Evolutionary conservation across 169 alveolate genomes (phyloP).

Genomic region (Hepatocystis sp.): DNA sequence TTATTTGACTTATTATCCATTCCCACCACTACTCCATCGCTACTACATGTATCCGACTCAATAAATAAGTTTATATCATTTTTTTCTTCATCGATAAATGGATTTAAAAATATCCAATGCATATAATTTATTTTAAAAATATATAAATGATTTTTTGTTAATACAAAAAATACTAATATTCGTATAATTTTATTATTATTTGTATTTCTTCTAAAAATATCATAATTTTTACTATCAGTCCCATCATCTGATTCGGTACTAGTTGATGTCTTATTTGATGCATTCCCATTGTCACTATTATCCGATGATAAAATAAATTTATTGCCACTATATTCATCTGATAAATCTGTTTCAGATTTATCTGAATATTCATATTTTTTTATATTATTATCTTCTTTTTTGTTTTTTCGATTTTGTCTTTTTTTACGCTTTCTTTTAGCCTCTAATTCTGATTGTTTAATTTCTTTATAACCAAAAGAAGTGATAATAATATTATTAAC

Average conservation of each 20-base stretch:
- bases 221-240: constrained; percentile 10
- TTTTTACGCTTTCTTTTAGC: not conserved
- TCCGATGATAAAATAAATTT: not conserved
- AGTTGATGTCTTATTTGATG: not conserved
- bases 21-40: constrained; percentile 8
- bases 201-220: constrained; percentile 30
- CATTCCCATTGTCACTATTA: not conserved
- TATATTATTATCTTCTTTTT: constrained; percentile 6
- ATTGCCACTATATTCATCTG: not conserved
- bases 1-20: not conserved
- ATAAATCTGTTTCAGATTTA: constrained; percentile 14
- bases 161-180: constrained; percentile 37
- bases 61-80: constrained; percentile 57
- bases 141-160: constrained; percentile 73
- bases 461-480: constrained; percentile 58
- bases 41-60: constrained; percentile 54
- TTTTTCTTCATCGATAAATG: constrained; percentile 70
- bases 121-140: constrained; percentile 48
- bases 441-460: constrained; percentile 5
- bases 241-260: too few relatives aligned
- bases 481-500: constrained; percentile 49
- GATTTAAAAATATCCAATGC: constrained; percentile 68
- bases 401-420: not conserved
- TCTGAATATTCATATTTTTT: not conserved
- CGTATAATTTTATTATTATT: constrained; percentile 14